Evolutionary conservation across 345 rosid genomes (phyloP).

Genomic region (Tarenaya hassleriana): DNA sequence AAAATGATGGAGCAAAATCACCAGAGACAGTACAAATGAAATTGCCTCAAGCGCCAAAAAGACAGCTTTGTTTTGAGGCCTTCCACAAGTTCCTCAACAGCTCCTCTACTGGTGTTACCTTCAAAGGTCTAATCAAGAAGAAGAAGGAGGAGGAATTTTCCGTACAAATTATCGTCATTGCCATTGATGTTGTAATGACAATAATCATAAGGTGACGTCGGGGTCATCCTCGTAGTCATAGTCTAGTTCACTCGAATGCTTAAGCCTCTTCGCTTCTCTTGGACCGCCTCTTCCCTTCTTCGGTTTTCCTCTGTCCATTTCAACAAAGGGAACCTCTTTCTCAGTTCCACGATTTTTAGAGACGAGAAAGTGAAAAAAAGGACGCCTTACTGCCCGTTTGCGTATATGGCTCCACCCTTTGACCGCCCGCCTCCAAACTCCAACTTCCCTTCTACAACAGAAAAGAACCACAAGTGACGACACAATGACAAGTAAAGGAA

Average conservation of each 20-base stretch:
- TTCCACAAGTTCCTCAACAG: too few relatives aligned
- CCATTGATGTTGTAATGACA: too few relatives aligned
- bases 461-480: conserved; percentile 2
- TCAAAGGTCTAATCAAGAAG: too few relatives aligned
- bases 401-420: conserved; percentile 52
- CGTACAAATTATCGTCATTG: too few relatives aligned
- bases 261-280: conserved; percentile 54
- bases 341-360: background rate
- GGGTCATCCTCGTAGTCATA: conserved; percentile 75
- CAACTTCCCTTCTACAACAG: conserved; percentile 45
- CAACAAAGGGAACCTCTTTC: background rate
- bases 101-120: too few relatives aligned
- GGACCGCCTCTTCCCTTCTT: conserved; percentile 71
- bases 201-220: conserved; percentile 26
- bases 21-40: too few relatives aligned
- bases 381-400: conserved; percentile 63
- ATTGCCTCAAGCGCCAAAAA: too few relatives aligned
- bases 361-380: too few relatives aligned
- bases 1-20: too few relatives aligned
- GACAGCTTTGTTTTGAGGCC: too few relatives aligned
- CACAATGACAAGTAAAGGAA: too few relatives aligned
- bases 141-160: too few relatives aligned
- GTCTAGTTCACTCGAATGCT: conserved; percentile 57
- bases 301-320: conserved; percentile 53
- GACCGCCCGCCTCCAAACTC: conserved; percentile 51